phyloP scores from a whole-genome alignment of 306 rosid species.

The Medicago arabica region DNA sequence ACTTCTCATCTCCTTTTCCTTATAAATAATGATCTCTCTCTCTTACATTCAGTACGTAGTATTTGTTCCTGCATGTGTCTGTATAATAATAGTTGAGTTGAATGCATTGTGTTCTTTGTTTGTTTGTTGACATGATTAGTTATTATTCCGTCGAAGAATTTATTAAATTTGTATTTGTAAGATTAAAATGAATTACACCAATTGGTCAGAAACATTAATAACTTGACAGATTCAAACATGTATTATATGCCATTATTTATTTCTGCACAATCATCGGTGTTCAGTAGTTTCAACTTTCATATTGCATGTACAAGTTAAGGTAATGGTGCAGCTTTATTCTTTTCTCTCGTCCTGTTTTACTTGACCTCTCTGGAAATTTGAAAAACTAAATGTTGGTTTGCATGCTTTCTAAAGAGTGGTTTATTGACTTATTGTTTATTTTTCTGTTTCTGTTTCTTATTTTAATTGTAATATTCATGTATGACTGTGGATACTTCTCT shows the following conservation, averaged over 20 bases:
- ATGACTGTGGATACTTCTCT: not conserved
- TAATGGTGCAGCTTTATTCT: not conserved
- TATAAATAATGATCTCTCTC: not conserved
- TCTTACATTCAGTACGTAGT: not conserved
- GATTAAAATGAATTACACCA: not conserved
- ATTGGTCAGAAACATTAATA: not conserved
- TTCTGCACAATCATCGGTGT: not conserved
- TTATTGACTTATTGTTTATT: slow-evolving; percentile 19
- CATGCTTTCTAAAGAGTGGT: slow-evolving; percentile 13
- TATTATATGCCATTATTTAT: not conserved
- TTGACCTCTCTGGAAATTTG: slow-evolving; percentile 12
- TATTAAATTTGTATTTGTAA: not conserved
- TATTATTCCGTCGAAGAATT: not conserved
- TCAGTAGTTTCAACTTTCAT: not conserved
- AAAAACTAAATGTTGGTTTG: slow-evolving; percentile 1
- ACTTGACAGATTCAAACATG: slow-evolving; percentile 15
- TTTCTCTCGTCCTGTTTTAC: not conserved
- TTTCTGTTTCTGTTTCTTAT: slow-evolving; percentile 5
- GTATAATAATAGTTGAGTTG: slow-evolving; percentile 4
- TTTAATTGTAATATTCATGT: not conserved
- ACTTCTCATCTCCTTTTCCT: not conserved
- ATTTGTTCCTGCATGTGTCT: not conserved
- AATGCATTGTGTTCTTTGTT: slow-evolving; percentile 25
- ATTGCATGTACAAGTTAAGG: slow-evolving; percentile 3
- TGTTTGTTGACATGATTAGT: slow-evolving; percentile 9